Evolutionary conservation across 2,329 filamentous ascomycete genomes (phyloP).

Genomic region (Alternaria gaisen): DNA sequence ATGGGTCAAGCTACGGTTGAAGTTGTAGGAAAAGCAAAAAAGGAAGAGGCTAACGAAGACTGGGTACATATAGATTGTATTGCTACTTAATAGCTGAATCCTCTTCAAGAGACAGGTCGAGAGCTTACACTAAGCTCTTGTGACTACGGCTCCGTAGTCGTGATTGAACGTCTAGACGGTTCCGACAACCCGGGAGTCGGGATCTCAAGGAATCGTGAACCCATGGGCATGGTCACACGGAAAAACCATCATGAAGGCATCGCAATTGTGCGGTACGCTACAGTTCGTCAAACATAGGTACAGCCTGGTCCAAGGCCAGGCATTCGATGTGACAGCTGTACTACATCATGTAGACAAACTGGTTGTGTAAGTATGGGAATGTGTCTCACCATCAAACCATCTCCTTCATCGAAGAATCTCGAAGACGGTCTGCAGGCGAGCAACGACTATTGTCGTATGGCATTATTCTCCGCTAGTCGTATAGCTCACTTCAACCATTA

Average conservation of each 20-base stretch:
- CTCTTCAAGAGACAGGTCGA: neutral
- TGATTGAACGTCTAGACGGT: too few relatives aligned
- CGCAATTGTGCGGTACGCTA: neutral
- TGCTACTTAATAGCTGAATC: neutral
- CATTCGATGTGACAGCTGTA: neutral
- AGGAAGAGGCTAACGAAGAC: neutral
- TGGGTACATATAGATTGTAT: neutral
- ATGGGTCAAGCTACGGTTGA: neutral
- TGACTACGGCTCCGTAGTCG: neutral
- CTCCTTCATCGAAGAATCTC: slow-evolving; percentile 69
- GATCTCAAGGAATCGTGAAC: neutral
- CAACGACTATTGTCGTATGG: slow-evolving; percentile 61
- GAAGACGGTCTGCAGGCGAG: slow-evolving; percentile 84
- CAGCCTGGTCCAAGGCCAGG: neutral
- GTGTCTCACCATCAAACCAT: slow-evolving; percentile 84
- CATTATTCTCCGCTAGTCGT: slow-evolving; percentile 88
- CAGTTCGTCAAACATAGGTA: neutral
- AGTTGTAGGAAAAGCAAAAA: neutral
- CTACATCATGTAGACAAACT: neutral
- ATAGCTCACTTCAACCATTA: slow-evolving; percentile 83
- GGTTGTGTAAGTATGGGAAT: neutral
- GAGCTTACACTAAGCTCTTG: neutral
- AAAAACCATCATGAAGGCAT: neutral
- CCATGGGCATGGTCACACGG: neutral
- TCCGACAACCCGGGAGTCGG: neutral